These are phyloP conservation scores for Neopestalotiopsis sp. DNA, from an alignment of 2,329 filamentous ascomycete species.

Conservation along the genomic window DNA sequence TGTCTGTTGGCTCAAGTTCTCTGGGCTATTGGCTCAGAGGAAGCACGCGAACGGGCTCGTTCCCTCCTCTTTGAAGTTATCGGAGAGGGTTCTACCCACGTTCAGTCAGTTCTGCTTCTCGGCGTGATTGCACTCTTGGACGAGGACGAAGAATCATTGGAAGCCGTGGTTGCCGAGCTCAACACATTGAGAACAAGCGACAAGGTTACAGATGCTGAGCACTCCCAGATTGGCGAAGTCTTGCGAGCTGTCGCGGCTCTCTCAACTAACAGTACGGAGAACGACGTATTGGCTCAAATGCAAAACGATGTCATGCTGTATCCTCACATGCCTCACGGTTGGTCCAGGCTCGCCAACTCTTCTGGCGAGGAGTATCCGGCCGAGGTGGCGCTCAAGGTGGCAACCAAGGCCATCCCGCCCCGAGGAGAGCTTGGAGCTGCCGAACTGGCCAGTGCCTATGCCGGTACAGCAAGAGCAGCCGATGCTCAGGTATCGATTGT, in stretches of 20 bases:
- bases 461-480: slow-evolving; percentile 71
- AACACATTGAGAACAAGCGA: slow-evolving; percentile 73
- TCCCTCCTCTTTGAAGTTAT: slow-evolving; percentile 82
- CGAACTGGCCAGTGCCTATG: slow-evolving; percentile 76
- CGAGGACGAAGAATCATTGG: slow-evolving; percentile 76
- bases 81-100: slow-evolving; percentile 74
- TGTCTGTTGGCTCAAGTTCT: slow-evolving; percentile 90
- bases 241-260: slow-evolving; percentile 75
- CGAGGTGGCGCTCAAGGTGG: slow-evolving; percentile 84
- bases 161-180: slow-evolving; percentile 82
- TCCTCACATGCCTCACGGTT: slow-evolving; percentile 80
- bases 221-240: slow-evolving; percentile 74
- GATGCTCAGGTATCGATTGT: slow-evolving; percentile 81
- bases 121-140: slow-evolving; percentile 86
- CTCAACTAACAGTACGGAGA: slow-evolving; percentile 51
- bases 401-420: slow-evolving; percentile 75
- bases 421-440: slow-evolving; percentile 69
- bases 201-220: slow-evolving; percentile 66
- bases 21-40: slow-evolving; percentile 84
- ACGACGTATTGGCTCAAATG: slow-evolving; percentile 66
- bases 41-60: slow-evolving; percentile 77
- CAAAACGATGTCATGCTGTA: slow-evolving; percentile 81
- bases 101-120: slow-evolving; percentile 80
- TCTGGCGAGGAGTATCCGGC: slow-evolving; percentile 62
- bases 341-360: slow-evolving; percentile 73